Evolutionary conservation across 2,329 filamentous ascomycete species (phyloP).

Genomic region (Geosmithia putterillii): DNA sequence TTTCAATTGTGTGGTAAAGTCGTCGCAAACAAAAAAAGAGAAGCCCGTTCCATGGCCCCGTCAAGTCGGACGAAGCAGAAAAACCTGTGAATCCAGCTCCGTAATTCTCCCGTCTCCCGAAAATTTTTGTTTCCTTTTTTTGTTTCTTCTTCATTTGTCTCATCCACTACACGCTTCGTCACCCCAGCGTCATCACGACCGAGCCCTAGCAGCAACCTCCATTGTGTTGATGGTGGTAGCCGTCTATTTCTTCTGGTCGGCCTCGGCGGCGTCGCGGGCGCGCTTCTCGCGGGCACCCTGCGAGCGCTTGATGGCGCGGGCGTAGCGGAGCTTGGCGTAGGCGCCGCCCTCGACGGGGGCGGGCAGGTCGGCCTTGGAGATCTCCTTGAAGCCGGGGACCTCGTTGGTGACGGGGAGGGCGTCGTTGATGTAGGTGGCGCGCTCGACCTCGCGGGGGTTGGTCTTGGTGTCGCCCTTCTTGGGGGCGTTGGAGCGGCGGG

Average conservation of each 20-base stretch:
- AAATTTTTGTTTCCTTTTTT: background rate
- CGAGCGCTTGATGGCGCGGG: slow-evolving; percentile 72
- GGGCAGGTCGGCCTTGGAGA: slow-evolving; percentile 74
- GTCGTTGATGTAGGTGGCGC: slow-evolving; percentile 31
- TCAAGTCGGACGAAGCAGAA: slow-evolving; percentile 6
- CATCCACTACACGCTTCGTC: no score
- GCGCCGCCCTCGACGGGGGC: slow-evolving; percentile 68
- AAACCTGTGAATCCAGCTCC: background rate
- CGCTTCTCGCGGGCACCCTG: slow-evolving; percentile 87
- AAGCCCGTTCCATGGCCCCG: background rate
- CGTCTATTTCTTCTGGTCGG: slow-evolving; percentile 78
- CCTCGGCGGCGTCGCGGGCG: slow-evolving; percentile 74
- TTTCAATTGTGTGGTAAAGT: slow-evolving; percentile 11
- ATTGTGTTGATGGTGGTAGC: slow-evolving; percentile 1
- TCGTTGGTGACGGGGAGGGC: slow-evolving; percentile 63
- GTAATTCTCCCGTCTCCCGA: background rate
- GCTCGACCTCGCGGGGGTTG: slow-evolving; percentile 57
- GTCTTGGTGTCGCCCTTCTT: slow-evolving; percentile 90
- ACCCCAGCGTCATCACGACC: no score
- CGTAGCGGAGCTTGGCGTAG: slow-evolving; percentile 73
- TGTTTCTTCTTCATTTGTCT: background rate
- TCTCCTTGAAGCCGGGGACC: slow-evolving; percentile 53
- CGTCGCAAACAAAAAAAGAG: slow-evolving; percentile 21
- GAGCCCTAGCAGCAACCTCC: no score
- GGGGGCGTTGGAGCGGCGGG: slow-evolving; percentile 83